phyloP scores from a whole-genome alignment of 164 flowering plant genomes.

The Tetracentron sinense region DNA sequence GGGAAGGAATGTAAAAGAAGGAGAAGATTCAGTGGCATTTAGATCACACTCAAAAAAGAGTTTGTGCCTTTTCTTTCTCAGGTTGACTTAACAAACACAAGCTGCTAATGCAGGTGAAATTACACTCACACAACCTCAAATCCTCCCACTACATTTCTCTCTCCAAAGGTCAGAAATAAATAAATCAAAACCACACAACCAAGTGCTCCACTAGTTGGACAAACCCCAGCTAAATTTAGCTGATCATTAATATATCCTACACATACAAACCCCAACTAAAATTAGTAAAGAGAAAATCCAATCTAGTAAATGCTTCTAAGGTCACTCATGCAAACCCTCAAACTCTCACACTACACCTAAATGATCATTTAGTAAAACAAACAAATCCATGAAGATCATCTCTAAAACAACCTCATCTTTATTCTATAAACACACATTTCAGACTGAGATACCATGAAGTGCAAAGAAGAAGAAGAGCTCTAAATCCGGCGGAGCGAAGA shows the following conservation, averaged over 20 bases:
- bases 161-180: neutral
- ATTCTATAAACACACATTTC: neutral
- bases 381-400: neutral
- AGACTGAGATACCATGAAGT: constrained; percentile 20
- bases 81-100: constrained; percentile 14
- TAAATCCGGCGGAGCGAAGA: constrained; percentile 41
- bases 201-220: neutral
- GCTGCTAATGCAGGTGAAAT: constrained; percentile 7
- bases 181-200: neutral
- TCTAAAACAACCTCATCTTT: neutral
- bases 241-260: constrained; percentile 9
- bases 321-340: neutral
- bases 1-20: neutral
- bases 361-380: neutral
- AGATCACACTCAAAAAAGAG: neutral
- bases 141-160: neutral
- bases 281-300: neutral
- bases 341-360: neutral
- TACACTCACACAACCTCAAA: constrained; percentile 7
- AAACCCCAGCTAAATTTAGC: neutral
- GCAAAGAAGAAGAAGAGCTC: constrained; percentile 51
- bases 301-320: neutral
- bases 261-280: neutral
- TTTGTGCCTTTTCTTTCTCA: constrained; percentile 11
- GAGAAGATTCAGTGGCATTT: neutral